These are phyloP conservation scores for Pseudoperonospora humuli DNA, from an alignment of 352 stramenopile genomes.

Conservation along the genomic window DNA sequence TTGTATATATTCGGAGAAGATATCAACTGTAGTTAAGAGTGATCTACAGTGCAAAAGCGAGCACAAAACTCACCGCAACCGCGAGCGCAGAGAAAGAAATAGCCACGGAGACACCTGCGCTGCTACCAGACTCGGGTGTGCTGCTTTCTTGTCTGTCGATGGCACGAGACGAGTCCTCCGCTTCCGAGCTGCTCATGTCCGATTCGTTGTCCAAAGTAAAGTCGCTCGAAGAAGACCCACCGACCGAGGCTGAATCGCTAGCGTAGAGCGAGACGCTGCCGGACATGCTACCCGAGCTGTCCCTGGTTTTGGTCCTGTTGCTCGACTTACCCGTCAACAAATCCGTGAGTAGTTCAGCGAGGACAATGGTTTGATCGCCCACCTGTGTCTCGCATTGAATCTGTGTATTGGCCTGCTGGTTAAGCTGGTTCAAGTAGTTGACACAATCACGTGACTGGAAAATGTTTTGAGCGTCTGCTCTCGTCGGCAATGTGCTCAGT, in stretches of 20 bases:
- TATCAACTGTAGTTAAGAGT: neutral
- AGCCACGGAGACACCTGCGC: conserved; percentile 4
- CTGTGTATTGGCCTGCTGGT: conserved; percentile 40
- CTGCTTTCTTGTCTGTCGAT: conserved; percentile 6
- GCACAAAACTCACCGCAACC: conserved; percentile 5
- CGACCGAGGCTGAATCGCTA: conserved; percentile 5
- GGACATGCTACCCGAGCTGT: conserved; percentile 22
- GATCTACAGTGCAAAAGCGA: conserved; percentile 21
- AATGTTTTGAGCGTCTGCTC: conserved; percentile 34
- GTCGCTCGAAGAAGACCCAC: too few relatives aligned
- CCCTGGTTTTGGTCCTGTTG: conserved; percentile 38
- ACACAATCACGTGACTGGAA: conserved; percentile 46
- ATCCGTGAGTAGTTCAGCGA: conserved; percentile 36
- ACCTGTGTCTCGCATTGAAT: conserved; percentile 47
- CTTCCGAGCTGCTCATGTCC: conserved; percentile 2
- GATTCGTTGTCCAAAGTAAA: conserved; percentile 2
- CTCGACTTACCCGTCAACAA: conserved; percentile 49
- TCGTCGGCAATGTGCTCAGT: conserved; percentile 31
- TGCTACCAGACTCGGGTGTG: conserved; percentile 2
- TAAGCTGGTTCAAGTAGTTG: conserved; percentile 66
- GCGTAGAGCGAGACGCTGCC: conserved; percentile 14
- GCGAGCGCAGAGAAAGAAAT: conserved; percentile 9
- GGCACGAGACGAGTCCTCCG: neutral
- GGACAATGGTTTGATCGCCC: conserved; percentile 28
- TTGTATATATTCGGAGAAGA: conserved; percentile 9